Conservation (phyloP, 345 rosid species). For the Dipteronia dyeriana region DNA sequence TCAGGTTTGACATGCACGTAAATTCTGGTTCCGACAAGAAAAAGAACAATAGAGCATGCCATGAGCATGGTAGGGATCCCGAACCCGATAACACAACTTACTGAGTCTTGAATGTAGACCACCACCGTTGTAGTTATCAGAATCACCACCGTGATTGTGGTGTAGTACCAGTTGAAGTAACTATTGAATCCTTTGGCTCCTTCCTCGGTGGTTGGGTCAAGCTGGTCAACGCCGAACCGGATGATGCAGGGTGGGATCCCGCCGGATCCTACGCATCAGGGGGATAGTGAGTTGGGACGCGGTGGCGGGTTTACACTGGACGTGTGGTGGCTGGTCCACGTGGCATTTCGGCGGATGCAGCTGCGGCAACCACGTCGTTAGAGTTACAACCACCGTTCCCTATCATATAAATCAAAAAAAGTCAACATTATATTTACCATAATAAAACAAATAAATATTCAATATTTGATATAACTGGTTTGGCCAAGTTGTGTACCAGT, state of each 20-base stretch:
- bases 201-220: conserved; percentile 62
- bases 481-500: too few species aligned
- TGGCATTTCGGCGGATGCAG: conserved; percentile 39
- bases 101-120: too few species aligned
- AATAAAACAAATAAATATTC: background rate
- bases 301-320: conserved; percentile 38
- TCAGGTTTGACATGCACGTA: conserved; percentile 60
- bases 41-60: conserved; percentile 45
- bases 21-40: conserved; percentile 54
- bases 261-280: conserved; percentile 50
- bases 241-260: conserved; percentile 82
- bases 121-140: conserved; percentile 21
- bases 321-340: background rate
- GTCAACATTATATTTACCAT: background rate
- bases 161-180: conserved; percentile 77
- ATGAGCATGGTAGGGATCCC: conserved; percentile 51
- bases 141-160: conserved; percentile 56
- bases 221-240: conserved; percentile 83
- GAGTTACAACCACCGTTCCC: conserved; percentile 72
- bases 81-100: too few species aligned
- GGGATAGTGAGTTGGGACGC: conserved; percentile 45
- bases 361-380: conserved; percentile 61
- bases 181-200: conserved; percentile 65
- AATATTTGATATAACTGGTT: background rate
- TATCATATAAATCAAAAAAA: conserved; percentile 19